phyloP scores from a whole-genome alignment of 2,329 filamentous ascomycete species.

The Colletotrichum lentis region DNA sequence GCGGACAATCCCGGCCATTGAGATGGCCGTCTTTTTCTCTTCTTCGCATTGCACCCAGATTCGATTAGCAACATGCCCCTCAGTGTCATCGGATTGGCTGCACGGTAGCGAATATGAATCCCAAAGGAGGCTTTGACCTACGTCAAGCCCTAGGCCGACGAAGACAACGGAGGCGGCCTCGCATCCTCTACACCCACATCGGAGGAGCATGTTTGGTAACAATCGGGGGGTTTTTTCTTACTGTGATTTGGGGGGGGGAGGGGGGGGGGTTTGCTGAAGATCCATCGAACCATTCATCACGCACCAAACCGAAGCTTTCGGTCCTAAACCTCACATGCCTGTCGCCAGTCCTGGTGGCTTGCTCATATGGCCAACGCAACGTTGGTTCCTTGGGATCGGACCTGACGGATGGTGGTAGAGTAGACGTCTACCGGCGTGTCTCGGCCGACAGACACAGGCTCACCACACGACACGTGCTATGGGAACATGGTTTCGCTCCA shows the following conservation, averaged over 20 bases:
- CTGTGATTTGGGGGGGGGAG: too few relatives aligned
- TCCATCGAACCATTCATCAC: constrained; percentile 3
- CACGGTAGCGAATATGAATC: constrained; percentile 8
- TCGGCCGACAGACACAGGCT: constrained; percentile 31
- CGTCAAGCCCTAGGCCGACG: constrained; percentile 29
- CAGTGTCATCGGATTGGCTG: constrained; percentile 35
- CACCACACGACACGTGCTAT: constrained; percentile 35
- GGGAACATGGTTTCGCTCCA: constrained; percentile 27
- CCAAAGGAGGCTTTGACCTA: constrained; percentile 20
- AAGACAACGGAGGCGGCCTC: constrained; percentile 29
- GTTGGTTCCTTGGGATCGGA: constrained; percentile 12
- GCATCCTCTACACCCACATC: constrained; percentile 12
- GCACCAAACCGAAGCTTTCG: constrained; percentile 22
- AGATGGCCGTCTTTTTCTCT: constrained; percentile 40
- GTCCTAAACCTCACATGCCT: constrained; percentile 30
- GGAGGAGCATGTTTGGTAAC: constrained; percentile 26
- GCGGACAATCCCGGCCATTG: constrained; percentile 46
- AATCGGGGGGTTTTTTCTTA: neutral
- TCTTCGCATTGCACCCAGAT: constrained; percentile 40
- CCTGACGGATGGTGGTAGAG: constrained; percentile 3
- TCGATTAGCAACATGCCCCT: constrained; percentile 39
- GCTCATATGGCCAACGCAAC: constrained; percentile 23
- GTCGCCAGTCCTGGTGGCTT: constrained; percentile 23
- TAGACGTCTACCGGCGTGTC: constrained; percentile 28
- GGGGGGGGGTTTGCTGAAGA: constrained; percentile 19